Evolutionary conservation across 257 asterid genomes (phyloP), one percentile per base, ranked within the genome.

Genomic region (Petunia axillaris): DNA sequence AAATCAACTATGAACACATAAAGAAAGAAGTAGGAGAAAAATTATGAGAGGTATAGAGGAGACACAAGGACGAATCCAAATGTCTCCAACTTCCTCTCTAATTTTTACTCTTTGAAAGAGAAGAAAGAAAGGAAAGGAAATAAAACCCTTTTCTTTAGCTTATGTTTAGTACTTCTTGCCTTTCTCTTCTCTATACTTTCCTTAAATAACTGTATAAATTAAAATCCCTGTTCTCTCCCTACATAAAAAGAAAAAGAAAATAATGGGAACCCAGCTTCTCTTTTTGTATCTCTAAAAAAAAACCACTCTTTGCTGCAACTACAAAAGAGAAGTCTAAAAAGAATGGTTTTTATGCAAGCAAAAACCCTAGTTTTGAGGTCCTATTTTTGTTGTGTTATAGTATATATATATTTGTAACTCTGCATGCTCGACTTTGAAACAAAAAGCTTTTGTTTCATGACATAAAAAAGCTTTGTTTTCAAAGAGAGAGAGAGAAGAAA

Each of bases 11-110:
- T 55, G 7, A 39, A 10, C 11, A n/a, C 36, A 64, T 60, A 37
- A 53, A 25, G 25, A 36, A 77, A 73, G 60, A 3, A 40, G 64
- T 10, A n/a, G 38, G 62, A 67, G 57, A 60, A 14, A 67, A 83
- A 79, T 71, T 63, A 16, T 86, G 93, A 91, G 97, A 92, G 98
- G 94, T 41, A 25, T 25, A 89, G 94, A 89, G 88, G 93, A 92
- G 98, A 92, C 98, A 92, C 90, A 78, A 90, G 98, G 93, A 89
- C 92, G 55, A 86, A 87, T 90, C 93, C 95, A 91, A 93, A 89
- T 90, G 94, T 92, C 92, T 89, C 91, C 86, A 86, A 77, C 89
- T 91, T 85, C 97, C 94, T 89, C 98, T 90, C 95, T 57, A 46
- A 82, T 10, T 37, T 57, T 67, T 41, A 44, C 78, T 16, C 63